Evolutionary conservation across 2,329 filamentous ascomycete genomes (phyloP).

Genomic region (Huntiella moniliformis): DNA sequence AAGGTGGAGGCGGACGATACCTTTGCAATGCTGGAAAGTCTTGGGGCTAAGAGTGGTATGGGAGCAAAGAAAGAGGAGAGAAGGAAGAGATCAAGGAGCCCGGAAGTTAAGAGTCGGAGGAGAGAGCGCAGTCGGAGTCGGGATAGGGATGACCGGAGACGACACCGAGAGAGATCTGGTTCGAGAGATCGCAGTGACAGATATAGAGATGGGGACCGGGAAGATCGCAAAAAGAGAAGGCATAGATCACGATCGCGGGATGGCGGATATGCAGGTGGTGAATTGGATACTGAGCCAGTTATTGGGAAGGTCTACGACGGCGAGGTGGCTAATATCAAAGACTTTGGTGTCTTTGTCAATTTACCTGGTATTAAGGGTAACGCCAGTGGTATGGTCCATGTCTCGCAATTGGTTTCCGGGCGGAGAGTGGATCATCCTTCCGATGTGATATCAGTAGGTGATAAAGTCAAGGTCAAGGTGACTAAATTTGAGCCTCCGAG

Average conservation of each 20-base stretch:
- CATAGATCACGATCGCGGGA: conserved; percentile 19
- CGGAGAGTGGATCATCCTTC: conserved; percentile 81
- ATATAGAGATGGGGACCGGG: conserved; percentile 16
- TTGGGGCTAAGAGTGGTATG: conserved; percentile 20
- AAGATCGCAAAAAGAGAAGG: conserved; percentile 16
- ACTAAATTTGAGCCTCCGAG: conserved; percentile 58
- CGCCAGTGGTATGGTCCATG: conserved; percentile 82
- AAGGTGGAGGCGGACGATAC: conserved; percentile 65
- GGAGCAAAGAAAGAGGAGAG: conserved; percentile 31
- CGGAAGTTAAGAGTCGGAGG: conserved; percentile 12
- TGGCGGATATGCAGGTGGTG: conserved; percentile 17
- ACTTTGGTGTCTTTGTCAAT: conserved; percentile 92
- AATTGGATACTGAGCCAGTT: conserved; percentile 65
- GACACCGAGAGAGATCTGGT: conserved; percentile 23
- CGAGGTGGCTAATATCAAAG: conserved; percentile 77
- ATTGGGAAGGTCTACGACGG: conserved; percentile 81
- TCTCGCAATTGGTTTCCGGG: conserved; percentile 72
- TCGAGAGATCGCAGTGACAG: conserved; percentile 20
- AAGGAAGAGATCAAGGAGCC: conserved; percentile 36
- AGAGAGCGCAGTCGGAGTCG: conserved; percentile 18
- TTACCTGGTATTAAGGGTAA: conserved; percentile 72
- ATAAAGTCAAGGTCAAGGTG: conserved; percentile 84
- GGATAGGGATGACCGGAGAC: conserved; percentile 27
- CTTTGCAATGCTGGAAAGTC: conserved; percentile 70
- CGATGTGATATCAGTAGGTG: conserved; percentile 62